Base-by-base conservation (phyloP, 768 basidiomycete species). In the Naematelia encephala region DNA sequence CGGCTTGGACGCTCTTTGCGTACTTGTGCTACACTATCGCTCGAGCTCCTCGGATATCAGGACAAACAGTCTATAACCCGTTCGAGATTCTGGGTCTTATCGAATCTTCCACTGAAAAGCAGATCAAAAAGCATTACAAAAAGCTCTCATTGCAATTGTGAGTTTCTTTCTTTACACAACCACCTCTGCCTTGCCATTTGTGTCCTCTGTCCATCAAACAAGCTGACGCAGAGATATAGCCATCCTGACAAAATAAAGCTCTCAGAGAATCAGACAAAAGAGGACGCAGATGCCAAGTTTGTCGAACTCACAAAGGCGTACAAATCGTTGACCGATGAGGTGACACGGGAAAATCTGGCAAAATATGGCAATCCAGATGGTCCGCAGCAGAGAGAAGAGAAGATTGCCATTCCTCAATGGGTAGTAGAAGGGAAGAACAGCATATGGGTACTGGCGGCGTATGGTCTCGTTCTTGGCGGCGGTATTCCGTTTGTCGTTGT, bases 271-370 rank as follows among this genome's bases (percentile, higher is more conserved):
- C 81, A 91, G 66, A 97, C 93, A 0, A 81, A 87, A 39, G 94
- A 97, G 72, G 83, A 85, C 4, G 91, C 91, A 28, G 88, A 89
- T 66, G 82, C 86, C 54, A 85, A 85, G 59, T 99, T 96, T 76
- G 90, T 98, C 21, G 84, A 90, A 21, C 81, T 99, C 39, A 98
- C 96, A 5, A 99, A 98, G 76, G 96, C 96, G 2, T 99, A 99
- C 80, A 99, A 99, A 81, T 80, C 94, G 85, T 90, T 99, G 23
- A 97, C 93, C 0, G 92, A 99, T 78, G 90, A 90, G 72, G 87
- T 84, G 4, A 91, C 91, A 54, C 89, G 92, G 43, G 85, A 87
- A 69, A 99, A 99, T 77, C 86, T 86, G 80, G 85, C 88, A 65
- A 81, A 86, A 34, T 97, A 89, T 64, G 91, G 92, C 1, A 88